Conservation (phyloP, 192 early-diverging fungal species). For the Rhizophlyctis rosea region DNA sequence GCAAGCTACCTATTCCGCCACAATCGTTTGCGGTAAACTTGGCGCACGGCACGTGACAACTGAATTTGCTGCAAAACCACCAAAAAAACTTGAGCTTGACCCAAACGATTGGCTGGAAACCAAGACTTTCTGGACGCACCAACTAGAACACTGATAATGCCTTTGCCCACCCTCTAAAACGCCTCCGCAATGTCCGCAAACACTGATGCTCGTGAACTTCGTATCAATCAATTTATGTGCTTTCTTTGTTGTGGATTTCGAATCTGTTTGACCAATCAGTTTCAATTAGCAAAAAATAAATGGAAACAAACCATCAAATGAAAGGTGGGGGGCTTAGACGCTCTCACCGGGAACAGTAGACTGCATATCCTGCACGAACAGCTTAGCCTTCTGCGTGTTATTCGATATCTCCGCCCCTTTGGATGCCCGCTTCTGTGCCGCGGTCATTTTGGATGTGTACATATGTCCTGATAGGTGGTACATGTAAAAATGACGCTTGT, state of each 20-base stretch:
- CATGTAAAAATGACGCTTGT: too few relatives aligned
- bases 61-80: constrained; percentile 7
- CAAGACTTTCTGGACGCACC: constrained; percentile 1
- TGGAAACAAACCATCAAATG: neutral
- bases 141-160: constrained; percentile 20
- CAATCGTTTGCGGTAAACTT: constrained; percentile 26
- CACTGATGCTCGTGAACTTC: constrained; percentile 11
- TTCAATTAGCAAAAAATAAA: too few relatives aligned
- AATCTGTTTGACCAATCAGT: too few relatives aligned
- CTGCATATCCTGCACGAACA: constrained; percentile 15
- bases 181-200: constrained; percentile 20
- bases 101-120: neutral
- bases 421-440: too few relatives aligned
- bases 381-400: constrained; percentile 15
- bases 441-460: too few relatives aligned
- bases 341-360: constrained; percentile 12
- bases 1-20: constrained; percentile 13
- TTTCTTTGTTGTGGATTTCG: constrained; percentile 7
- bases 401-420: too few relatives aligned
- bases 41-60: constrained; percentile 15
- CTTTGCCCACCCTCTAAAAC: constrained; percentile 7
- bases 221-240: constrained; percentile 24
- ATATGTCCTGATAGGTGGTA: too few relatives aligned
- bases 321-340: neutral
- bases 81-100: neutral